Percentiles rank a stretch among this genome's conserved stretches.
phyloP scores from a whole-genome alignment of 495 filamentous ascomycete species.

The Neurospora pannonica region DNA sequence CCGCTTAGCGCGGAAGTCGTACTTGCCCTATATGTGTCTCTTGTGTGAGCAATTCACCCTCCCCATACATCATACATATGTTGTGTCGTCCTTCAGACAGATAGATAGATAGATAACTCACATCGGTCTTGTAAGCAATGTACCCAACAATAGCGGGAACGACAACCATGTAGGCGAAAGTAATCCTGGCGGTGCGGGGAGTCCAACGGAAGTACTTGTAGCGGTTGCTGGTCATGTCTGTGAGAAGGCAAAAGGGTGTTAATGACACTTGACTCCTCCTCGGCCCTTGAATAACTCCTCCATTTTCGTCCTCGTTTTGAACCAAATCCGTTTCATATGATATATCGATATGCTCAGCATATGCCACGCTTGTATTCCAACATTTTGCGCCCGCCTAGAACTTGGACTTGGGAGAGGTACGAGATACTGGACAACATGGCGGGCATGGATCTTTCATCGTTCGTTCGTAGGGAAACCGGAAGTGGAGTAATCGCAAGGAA shows the following conservation, averaged over 20 bases:
- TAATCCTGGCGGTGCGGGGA: slow-evolving; percentile 65
- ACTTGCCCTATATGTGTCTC: slow-evolving; percentile 59
- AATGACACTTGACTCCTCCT: neutral
- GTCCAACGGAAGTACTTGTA: slow-evolving; percentile 96
- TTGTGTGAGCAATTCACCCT: neutral
- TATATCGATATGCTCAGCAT: too few species aligned
- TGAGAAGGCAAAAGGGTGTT: neutral
- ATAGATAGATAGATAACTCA: slow-evolving; percentile 37
- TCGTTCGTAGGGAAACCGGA: neutral
- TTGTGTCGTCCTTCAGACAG: neutral
- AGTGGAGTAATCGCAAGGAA: slow-evolving; percentile 5
- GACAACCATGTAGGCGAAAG: slow-evolving; percentile 59
- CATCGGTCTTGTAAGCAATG: slow-evolving; percentile 69
- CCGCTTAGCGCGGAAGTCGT: slow-evolving; percentile 74
- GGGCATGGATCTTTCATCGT: neutral
- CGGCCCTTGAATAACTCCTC: too few species aligned
- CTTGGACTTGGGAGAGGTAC: neutral
- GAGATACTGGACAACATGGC: neutral
- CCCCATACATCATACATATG: neutral
- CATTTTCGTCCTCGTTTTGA: neutral
- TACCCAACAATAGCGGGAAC: slow-evolving; percentile 62
- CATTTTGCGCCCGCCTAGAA: neutral
- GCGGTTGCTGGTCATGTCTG: slow-evolving; percentile 78
- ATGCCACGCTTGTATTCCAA: neutral
- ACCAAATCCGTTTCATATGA: too few species aligned